Evolutionary conservation across 768 basidiomycete species (phyloP), one percentile per base, ranked within the genome.

Genomic region (Brasilioporus rufonigricans): DNA sequence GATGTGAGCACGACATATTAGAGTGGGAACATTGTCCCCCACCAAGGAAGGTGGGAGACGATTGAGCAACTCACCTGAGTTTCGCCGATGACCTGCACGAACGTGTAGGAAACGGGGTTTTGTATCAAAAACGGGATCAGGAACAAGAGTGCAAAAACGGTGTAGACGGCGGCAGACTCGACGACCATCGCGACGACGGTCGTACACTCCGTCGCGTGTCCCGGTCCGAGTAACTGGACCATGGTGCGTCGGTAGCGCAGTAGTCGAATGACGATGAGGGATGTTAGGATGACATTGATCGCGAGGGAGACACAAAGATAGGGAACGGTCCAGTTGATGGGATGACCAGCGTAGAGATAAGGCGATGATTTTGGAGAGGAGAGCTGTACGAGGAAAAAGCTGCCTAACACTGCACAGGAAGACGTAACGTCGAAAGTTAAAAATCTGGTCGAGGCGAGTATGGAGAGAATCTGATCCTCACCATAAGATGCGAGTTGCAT

Each of bases 71-170:
- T 46, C 6, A 70, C 73, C 62, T 74, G 72, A 8, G 61, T 63
- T 55, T 71, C 71, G 5, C 71, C 70, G 0, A 76, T 57, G 12
- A 66, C 56, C n/a, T 71, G 72, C 10, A 77, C 46, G 40, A 76
- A 66, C 2, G 70, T 44, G 45, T 73, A 74, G 13, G 70, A 69
- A 13, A 71, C 29, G 1, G 62, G 44, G n/a, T 48, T 56, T 13
- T 62, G 35, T 4, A 55, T 10, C 14, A 60, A 62, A 47, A 63
- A 77, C 0, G 67, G 62, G 27, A 71, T 39, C 24, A 70, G 19
- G 44, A 71, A 65, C 24, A 70, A 35, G 43, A 70, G 61, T 1
- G 60, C 50, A 44, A 68, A 68, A 2, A 56, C 50, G n/a, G 70
- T 50, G 21, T 70, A 70, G n/a, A 70, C n/a, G 0, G 70, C 58